Percentiles rank a stretch among this genome's conserved stretches.
Evolutionary conservation across 2,329 filamentous ascomycete species (phyloP).

Genomic region (Cladophialophora yegresii): DNA sequence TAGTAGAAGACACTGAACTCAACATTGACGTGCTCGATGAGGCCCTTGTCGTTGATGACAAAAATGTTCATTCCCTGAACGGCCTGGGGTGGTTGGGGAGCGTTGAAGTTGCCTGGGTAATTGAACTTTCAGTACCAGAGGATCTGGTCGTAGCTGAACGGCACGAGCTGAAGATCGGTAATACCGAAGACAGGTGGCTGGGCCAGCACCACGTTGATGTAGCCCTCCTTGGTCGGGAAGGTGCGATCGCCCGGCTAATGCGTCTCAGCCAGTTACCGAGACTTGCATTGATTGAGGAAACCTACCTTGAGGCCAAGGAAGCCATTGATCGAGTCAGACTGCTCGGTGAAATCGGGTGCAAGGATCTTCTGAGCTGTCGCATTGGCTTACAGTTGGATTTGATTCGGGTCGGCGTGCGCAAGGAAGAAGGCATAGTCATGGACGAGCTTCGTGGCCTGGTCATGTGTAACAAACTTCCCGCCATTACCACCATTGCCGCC

Average conservation of each 20-base stretch:
- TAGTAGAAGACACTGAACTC: constrained; percentile 17
- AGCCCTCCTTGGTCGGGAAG: constrained; percentile 6
- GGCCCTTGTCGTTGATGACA: constrained; percentile 12
- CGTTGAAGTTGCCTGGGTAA: constrained; percentile 17
- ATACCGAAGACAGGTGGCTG: constrained; percentile 7
- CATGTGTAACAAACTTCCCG: constrained; percentile 3
- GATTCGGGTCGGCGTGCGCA: constrained; percentile 10
- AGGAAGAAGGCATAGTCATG: constrained; percentile 18
- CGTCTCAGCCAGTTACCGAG: not conserved
- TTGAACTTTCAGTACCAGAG: constrained; percentile 14
- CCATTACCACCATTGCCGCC: not conserved
- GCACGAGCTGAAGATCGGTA: constrained; percentile 14
- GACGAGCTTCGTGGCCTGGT: constrained; percentile 12
- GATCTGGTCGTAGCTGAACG: constrained; percentile 14
- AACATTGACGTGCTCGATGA: constrained; percentile 11
- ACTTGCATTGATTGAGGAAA: not conserved
- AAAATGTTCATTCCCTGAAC: constrained; percentile 15
- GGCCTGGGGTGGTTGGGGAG: constrained; percentile 4
- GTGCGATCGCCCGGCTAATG: constrained; percentile 11
- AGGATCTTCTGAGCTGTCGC: constrained; percentile 15
- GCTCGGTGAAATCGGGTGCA: constrained; percentile 10
- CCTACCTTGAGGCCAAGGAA: constrained; percentile 11
- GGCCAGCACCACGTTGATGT: constrained; percentile 7
- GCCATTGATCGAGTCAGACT: constrained; percentile 17
- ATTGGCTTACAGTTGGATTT: constrained; percentile 11